These are phyloP conservation scores for Pseudodiploospora longispora DNA, from an alignment of 2,329 filamentous ascomycete species.

Conservation along the genomic window DNA sequence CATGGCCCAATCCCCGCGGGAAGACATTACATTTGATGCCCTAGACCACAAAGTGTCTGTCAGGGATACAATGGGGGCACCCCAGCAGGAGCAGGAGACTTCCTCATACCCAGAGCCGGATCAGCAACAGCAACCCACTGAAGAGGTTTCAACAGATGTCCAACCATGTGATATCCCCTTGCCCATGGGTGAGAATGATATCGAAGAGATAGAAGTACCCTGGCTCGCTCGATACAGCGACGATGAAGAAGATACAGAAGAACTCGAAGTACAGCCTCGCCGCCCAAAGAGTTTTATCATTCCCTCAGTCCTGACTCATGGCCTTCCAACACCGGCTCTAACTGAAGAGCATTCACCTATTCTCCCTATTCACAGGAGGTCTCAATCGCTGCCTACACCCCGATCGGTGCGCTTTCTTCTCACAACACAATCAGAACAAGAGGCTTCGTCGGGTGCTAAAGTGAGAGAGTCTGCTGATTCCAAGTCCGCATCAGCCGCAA, in stretches of 20 bases:
- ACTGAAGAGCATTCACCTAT: conserved; percentile 29
- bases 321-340: conserved; percentile 23
- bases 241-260: conserved; percentile 46
- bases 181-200: conserved; percentile 57
- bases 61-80: neutral
- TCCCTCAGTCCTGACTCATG: conserved; percentile 15
- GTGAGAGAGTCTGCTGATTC: too few species aligned
- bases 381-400: conserved; percentile 41
- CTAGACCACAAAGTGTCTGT: conserved; percentile 17
- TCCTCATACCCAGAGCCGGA: conserved; percentile 2
- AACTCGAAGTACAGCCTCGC: conserved; percentile 20
- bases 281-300: conserved; percentile 40
- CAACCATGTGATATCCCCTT: conserved; percentile 50
- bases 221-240: conserved; percentile 56
- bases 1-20: conserved; percentile 24
- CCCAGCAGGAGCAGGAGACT: too few species aligned
- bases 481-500: too few species aligned
- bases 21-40: conserved; percentile 31
- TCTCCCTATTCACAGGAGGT: conserved; percentile 33
- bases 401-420: conserved; percentile 12
- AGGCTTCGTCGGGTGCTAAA: too few species aligned
- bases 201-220: conserved; percentile 74
- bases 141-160: conserved; percentile 15
- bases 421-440: neutral
- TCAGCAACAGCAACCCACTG: conserved; percentile 10